These are phyloP conservation scores for Pulveroboletus sp. DNA, from an alignment of 768 basidiomycete species.

Conservation along the genomic window DNA sequence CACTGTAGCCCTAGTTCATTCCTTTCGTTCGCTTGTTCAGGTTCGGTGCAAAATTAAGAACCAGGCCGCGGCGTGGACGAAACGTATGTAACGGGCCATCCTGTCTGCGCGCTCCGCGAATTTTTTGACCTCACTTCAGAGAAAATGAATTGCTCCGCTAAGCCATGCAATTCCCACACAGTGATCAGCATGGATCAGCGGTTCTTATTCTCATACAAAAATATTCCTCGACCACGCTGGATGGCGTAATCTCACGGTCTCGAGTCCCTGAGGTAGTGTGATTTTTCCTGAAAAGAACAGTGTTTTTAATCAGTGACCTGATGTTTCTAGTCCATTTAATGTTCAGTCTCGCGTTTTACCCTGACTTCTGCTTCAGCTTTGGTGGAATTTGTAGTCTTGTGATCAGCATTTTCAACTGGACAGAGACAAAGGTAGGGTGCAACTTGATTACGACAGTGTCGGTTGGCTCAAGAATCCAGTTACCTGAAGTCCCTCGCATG, in stretches of 20 bases:
- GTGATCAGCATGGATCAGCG: background rate
- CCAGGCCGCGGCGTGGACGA: background rate
- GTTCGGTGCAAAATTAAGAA: background rate
- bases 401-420: no score
- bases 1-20: slow-evolving; percentile 24
- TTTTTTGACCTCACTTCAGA: background rate
- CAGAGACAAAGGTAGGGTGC: no score
- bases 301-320: background rate
- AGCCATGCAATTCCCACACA: slow-evolving; percentile 1
- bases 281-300: background rate
- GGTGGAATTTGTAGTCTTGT: no score
- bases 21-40: background rate
- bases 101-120: background rate
- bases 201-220: background rate
- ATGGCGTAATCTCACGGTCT: slow-evolving; percentile 4
- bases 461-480: no score
- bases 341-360: no score
- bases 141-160: background rate
- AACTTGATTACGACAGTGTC: no score
- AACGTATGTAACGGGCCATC: slow-evolving; percentile 1
- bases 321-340: no score
- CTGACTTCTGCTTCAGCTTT: no score
- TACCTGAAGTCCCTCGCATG: no score
- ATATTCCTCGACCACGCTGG: slow-evolving; percentile 6
- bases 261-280: background rate